phyloP scores from a whole-genome alignment of 2,329 filamentous ascomycete species.

The Lasiodiplodia gonubiensis region DNA sequence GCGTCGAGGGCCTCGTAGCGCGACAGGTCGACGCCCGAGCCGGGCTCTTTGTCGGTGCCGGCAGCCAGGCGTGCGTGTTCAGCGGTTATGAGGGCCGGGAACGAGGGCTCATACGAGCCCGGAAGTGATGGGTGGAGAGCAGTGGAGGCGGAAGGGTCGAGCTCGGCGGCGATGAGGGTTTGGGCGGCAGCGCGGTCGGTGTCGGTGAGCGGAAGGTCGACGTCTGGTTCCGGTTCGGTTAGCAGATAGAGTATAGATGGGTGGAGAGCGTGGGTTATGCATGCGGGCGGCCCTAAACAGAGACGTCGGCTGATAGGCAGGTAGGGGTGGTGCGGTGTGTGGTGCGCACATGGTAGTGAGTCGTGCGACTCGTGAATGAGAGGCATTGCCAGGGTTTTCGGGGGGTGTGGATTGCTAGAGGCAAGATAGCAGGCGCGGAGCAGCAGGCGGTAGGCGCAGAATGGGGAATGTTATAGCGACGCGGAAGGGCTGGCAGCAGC shows the following conservation, averaged over 20 bases:
- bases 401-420: background rate
- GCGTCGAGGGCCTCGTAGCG: conserved; percentile 82
- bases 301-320: background rate
- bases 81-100: conserved; percentile 69
- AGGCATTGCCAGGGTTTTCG: conserved; percentile 58
- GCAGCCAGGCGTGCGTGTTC: conserved; percentile 72
- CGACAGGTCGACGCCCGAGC: conserved; percentile 71
- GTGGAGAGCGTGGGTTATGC: conserved; percentile 27
- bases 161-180: conserved; percentile 72
- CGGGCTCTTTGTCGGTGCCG: conserved; percentile 56
- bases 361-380: conserved; percentile 74
- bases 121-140: conserved; percentile 65
- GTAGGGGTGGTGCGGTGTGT: conserved; percentile 30
- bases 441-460: background rate
- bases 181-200: conserved; percentile 69
- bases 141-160: conserved; percentile 48
- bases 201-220: conserved; percentile 74
- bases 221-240: conserved; percentile 61
- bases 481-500: background rate
- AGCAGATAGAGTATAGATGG: conserved; percentile 16
- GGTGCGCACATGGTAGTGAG: conserved; percentile 73
- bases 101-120: conserved; percentile 57
- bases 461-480: conserved; percentile 7
- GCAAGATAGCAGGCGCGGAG: conserved; percentile 1
- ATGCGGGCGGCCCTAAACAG: background rate